Conservation (phyloP, 352 stramenopile species). For the Phytophthora agathidicida region DNA sequence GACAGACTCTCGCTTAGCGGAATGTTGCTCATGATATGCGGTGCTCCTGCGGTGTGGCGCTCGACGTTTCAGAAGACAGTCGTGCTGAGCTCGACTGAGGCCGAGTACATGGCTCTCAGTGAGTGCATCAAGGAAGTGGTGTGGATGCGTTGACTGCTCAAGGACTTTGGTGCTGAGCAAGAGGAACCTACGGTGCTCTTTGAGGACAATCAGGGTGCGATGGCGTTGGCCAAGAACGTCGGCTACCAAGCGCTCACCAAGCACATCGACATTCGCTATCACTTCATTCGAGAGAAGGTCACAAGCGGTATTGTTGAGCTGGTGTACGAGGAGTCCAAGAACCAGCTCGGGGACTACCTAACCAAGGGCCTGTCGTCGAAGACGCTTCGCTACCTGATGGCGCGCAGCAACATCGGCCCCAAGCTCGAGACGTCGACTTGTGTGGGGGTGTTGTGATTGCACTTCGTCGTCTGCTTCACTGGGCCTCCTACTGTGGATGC, state of each 20-base stretch:
- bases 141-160: constrained; percentile 18
- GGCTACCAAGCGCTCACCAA: constrained; percentile 27
- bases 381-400: constrained; percentile 18
- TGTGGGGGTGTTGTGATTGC: constrained; percentile 22
- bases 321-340: constrained; percentile 25
- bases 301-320: constrained; percentile 12
- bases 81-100: constrained; percentile 27
- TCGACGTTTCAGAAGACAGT: constrained; percentile 28
- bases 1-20: constrained; percentile 27
- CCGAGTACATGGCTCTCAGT: constrained; percentile 34
- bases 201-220: constrained; percentile 32
- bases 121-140: constrained; percentile 24
- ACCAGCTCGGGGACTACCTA: constrained; percentile 30
- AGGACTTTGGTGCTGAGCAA: constrained; percentile 10
- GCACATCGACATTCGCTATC: constrained; percentile 31
- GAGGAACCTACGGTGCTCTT: constrained; percentile 12
- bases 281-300: constrained; percentile 28
- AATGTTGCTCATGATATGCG: constrained; percentile 17
- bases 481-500: not conserved
- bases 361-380: constrained; percentile 26
- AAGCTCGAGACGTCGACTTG: constrained; percentile 10
- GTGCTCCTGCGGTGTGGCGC: constrained; percentile 16
- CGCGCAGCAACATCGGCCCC: not conserved
- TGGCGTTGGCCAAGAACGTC: constrained; percentile 31
- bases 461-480: constrained; percentile 4